Base-by-base conservation (phyloP, 2,329 filamentous ascomycete genomes). In the Fonsecaea multimorphosa region DNA sequence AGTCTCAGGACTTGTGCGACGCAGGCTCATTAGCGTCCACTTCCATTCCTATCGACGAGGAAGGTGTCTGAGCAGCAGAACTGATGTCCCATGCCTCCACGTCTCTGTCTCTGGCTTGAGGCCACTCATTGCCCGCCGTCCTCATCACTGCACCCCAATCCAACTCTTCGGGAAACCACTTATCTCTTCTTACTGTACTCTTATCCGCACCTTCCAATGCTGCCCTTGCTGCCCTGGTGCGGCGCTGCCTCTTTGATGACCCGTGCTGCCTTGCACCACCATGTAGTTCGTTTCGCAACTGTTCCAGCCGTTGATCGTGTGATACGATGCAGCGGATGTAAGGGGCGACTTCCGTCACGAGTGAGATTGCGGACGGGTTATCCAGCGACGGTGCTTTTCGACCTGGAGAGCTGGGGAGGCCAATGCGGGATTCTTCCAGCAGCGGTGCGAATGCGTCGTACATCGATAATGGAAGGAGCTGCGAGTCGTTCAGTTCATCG, bases 241-340 rank as follows among this genome's bases (percentile, higher is more conserved):
- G 93, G 27, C 92, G 82, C 74, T 87, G 83, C 16, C 88, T 90
- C 14, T 76, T 77, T 11, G 31, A 6, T 11, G 31, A 6, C 7
- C 58, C 58, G 5, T 46, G n/a, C 68, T 88, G 85, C 59, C 85
- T 87, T 12, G 91, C 78, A 0, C 92, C 78, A 0, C 92, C 76
- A 61, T 82, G 87, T 69, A 86, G 77, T 19, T 84, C 84, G 7
- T 86, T 75, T 11, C 92, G 86, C 69, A 92, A 86, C 67, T 87
- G 82, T 73, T 92, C 89, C 1, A 95, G 84, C 0, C 83, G 83
- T 22, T 87, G 80, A 72, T 98, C 94, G 74, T 89, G 91, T 0
- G 88, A 83, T 1, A 94, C 88, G 66, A 99, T 98, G 40, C 85
- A 84, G 11, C 96, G 90, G n/a, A 98, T 86, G 76, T 92, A 98